These are phyloP conservation scores for Mycena rebaudengoi DNA, from an alignment of 768 basidiomycete genomes.

Conservation along the genomic window DNA sequence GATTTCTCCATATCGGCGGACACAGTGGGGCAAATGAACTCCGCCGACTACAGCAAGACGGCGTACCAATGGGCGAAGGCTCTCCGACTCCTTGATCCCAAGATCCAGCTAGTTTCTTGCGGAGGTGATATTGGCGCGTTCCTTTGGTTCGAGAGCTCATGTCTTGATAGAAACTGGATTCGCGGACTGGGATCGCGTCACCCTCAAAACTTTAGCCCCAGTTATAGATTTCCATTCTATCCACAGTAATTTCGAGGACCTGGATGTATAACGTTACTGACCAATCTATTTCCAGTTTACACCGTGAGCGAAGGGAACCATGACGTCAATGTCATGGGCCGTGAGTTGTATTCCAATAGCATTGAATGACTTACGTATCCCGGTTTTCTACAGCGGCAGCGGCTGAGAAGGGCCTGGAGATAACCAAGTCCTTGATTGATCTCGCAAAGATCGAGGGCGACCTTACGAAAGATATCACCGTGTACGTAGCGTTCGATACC, in stretches of 20 bases:
- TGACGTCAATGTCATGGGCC: constrained; percentile 62
- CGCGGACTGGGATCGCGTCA: constrained; percentile 53
- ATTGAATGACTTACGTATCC: not conserved
- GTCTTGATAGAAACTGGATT: constrained; percentile 55
- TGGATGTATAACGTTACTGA: not conserved
- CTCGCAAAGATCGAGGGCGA: constrained; percentile 54
- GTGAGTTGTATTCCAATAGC: constrained; percentile 36
- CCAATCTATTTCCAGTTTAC: constrained; percentile 41
- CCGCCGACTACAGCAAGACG: constrained; percentile 61
- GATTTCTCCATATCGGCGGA: not conserved
- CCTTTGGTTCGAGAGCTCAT: no score
- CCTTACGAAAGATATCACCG: constrained; percentile 45
- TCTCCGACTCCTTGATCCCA: constrained; percentile 63
- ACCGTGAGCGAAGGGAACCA: constrained; percentile 54
- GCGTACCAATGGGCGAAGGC: constrained; percentile 72
- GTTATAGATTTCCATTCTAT: constrained; percentile 60
- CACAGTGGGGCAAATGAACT: constrained; percentile 62
- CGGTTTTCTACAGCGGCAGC: constrained; percentile 46
- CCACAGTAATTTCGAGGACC: constrained; percentile 39
- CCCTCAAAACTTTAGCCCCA: constrained; percentile 49
- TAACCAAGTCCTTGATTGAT: constrained; percentile 59
- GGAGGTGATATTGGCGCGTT: constrained; percentile 56
- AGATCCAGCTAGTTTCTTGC: constrained; percentile 62
- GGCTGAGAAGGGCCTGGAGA: constrained; percentile 61
- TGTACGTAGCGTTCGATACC: constrained; percentile 35